phyloP scores from a whole-genome alignment of 1,139 yeast genomes.

The Protomyces lactucae-debilis region DNA sequence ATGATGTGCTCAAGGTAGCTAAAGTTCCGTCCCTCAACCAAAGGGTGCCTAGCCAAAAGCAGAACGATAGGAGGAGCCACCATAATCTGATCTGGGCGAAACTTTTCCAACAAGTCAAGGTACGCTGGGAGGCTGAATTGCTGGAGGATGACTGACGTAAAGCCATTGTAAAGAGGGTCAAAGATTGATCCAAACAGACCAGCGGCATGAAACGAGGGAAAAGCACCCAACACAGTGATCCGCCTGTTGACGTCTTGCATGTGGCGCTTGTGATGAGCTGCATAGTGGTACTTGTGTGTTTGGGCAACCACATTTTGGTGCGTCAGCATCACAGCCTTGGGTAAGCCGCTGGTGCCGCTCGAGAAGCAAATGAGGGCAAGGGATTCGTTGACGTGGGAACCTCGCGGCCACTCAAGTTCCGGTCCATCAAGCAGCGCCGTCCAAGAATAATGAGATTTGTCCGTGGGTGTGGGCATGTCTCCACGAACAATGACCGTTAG shows the following conservation, averaged over 20 bases:
- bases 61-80: conserved; percentile 44
- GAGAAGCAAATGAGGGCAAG: conserved; percentile 2
- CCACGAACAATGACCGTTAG: background rate
- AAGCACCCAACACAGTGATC: conserved; percentile 22
- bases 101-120: conserved; percentile 36
- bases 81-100: conserved; percentile 35
- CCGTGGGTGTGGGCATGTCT: background rate
- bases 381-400: background rate
- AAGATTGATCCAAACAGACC: conserved; percentile 38
- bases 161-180: conserved; percentile 34
- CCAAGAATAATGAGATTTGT: background rate
- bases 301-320: conserved; percentile 40
- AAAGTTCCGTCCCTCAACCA: conserved; percentile 38
- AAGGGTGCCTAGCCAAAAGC: conserved; percentile 41
- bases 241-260: background rate
- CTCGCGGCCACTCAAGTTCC: conserved; percentile 3
- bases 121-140: conserved; percentile 39
- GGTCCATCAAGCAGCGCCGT: background rate
- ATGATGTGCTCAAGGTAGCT: conserved; percentile 32
- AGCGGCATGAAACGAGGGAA: conserved; percentile 43
- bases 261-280: background rate
- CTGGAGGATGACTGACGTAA: conserved; percentile 37
- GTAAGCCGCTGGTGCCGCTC: conserved; percentile 64
- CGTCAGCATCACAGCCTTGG: conserved; percentile 54
- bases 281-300: background rate